Evolutionary conservation across 2,329 filamentous ascomycete species (phyloP), one percentile per base, ranked within the genome.

Genomic region (Trichoderma semiorbis): DNA sequence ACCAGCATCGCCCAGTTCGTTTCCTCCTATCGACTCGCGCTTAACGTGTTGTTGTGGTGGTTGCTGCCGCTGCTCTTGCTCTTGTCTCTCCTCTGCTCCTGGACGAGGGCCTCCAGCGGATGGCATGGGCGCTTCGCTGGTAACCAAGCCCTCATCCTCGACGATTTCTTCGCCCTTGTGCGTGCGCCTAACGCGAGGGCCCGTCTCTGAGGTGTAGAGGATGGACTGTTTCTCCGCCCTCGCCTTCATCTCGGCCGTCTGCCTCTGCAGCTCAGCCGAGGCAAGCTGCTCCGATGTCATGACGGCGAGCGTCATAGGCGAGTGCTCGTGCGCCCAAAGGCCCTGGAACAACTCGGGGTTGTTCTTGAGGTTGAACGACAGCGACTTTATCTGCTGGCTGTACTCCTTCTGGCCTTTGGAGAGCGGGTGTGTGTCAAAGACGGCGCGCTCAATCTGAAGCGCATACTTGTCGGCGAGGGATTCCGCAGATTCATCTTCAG

Each of bases 151-250:
- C 39, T 97, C 93, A 60, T 92, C 90, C 73, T 95, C 94, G 18
- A 98, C 87, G 18, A 97, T 81, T 79, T 98, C 96, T 72, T 98
- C 95, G 14, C 96, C 96, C 81, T 98, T 98, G 84, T 98, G 95
- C 2, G 95, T 98, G 75, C 93, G 90, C 77, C 94, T 89, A 71
- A 98, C 91, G 3, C 94, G 90, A 5, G 95, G 94, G 63, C 89
- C 87, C 1, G 80, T 80, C 21, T 92, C 90, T 24, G 93, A 89
- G 16, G 93, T 89, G 72, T 95, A 90, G 39, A 97, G 87, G 61
- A 96, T 95, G 60, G 95, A 93, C 80, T 95, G 93, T 77, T 94
- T 93, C 78, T 96, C 93, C 0, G 90, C 90, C 73, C 90, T 88
- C 65, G 93, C 92, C 80, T 92, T 92, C 86, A 95, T 90, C 76